Percentiles rank a stretch among this genome's conserved stretches.
phyloP scores from a whole-genome alignment of 2,329 filamentous ascomycete genomes.

The Curvularia lunata region DNA sequence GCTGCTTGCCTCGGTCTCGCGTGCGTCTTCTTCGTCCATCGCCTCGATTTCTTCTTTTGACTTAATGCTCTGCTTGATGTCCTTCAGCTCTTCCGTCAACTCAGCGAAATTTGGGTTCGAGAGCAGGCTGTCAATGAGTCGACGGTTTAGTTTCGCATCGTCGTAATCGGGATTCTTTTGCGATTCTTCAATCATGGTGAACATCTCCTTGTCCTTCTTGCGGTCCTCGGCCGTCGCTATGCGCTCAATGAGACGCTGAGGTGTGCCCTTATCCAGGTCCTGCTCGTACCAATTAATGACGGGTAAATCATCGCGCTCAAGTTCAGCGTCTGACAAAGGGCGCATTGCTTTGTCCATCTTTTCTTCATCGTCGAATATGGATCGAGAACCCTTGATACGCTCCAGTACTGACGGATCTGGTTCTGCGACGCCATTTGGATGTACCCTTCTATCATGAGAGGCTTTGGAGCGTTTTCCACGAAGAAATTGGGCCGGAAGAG shows the following conservation, averaged over 20 bases:
- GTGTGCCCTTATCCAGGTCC: constrained; percentile 33
- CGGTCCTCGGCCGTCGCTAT: constrained; percentile 36
- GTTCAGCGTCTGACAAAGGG: constrained; percentile 26
- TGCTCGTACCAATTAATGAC: constrained; percentile 40
- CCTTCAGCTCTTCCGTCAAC: constrained; percentile 35
- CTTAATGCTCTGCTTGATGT: constrained; percentile 34
- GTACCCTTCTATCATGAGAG: constrained; percentile 10
- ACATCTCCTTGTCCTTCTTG: constrained; percentile 29
- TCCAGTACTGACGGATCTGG: constrained; percentile 5
- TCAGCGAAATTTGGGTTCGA: constrained; percentile 39
- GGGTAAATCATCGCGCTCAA: constrained; percentile 31
- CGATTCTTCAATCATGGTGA: constrained; percentile 34
- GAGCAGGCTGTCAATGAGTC: constrained; percentile 39
- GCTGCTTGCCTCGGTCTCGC: constrained; percentile 22
- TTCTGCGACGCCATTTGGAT: constrained; percentile 6
- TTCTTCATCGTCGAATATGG: constrained; percentile 13
- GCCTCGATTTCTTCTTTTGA: constrained; percentile 24
- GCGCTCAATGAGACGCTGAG: constrained; percentile 31
- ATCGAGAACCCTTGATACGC: constrained; percentile 7
- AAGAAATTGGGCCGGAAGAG: constrained; percentile 21
- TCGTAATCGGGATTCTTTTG: constrained; percentile 39
- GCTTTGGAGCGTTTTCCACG: constrained; percentile 34
- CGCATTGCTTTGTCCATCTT: constrained; percentile 16
- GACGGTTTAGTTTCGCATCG: constrained; percentile 32
- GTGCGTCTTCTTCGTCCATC: constrained; percentile 17